These are phyloP conservation scores for Schizochytrium sp. DNA, from an alignment of 108 stramenopile genomes.

Conservation along the genomic window DNA sequence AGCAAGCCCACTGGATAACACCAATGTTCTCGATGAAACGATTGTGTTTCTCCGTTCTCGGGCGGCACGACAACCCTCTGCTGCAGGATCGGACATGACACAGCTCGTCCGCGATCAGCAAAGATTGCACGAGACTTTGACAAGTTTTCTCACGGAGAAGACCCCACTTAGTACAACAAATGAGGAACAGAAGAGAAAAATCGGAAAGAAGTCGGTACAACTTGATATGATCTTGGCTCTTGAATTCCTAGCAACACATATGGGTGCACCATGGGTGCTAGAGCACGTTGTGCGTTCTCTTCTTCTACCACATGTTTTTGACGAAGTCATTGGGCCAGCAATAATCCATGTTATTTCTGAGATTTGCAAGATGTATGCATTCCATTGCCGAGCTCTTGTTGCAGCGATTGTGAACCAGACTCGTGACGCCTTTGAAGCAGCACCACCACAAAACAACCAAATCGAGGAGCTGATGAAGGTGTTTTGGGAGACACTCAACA, in stretches of 20 bases:
- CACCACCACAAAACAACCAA: too few species aligned
- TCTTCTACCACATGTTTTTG: not conserved
- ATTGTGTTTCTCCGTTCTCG: not conserved
- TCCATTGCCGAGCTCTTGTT: not conserved
- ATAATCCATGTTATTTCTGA: not conserved
- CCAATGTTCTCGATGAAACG: not conserved
- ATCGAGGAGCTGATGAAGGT: too few species aligned
- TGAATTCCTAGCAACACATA: not conserved
- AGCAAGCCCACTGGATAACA: not conserved
- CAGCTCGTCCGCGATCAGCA: not conserved
- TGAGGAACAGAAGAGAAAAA: not conserved
- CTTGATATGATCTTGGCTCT: not conserved
- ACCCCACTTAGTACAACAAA: too few species aligned
- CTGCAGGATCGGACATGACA: not conserved
- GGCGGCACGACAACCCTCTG: not conserved
- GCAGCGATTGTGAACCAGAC: not conserved
- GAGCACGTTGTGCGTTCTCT: not conserved
- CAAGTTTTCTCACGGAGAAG: not conserved
- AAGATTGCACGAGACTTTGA: not conserved
- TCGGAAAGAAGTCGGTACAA: not conserved
- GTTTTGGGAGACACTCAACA: too few species aligned
- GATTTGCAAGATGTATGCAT: not conserved
- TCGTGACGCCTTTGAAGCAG: too few species aligned
- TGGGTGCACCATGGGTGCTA: conserved; percentile 8
- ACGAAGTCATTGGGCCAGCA: not conserved